Percentiles rank a stretch among this genome's conserved stretches.
These are phyloP conservation scores for Thozetella sp. DNA, from an alignment of 495 filamentous ascomycete genomes.

Conservation along the genomic window DNA sequence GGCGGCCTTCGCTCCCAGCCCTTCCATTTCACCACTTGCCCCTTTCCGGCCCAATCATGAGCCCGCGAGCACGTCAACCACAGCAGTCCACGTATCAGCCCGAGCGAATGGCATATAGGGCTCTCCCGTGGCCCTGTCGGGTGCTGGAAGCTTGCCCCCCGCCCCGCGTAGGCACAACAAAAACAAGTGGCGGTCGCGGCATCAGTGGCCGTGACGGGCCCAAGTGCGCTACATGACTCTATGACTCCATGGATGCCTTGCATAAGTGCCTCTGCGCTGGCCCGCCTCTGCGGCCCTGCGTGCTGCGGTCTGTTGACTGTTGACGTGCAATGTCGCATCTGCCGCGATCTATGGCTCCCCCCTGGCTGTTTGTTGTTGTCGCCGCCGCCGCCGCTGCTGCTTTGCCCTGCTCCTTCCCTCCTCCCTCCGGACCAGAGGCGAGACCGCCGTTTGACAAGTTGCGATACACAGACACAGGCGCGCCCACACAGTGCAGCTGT, in stretches of 20 bases:
- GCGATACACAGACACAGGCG: background rate
- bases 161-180: background rate
- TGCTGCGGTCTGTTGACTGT: background rate
- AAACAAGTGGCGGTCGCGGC: constrained; percentile 1
- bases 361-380: no score
- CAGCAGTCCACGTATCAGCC: background rate
- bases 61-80: background rate
- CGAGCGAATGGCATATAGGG: no score
- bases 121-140: no score
- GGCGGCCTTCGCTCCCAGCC: background rate
- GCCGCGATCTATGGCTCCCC: no score
- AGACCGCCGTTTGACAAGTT: background rate
- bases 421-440: no score
- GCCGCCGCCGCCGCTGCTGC: no score
- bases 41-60: background rate
- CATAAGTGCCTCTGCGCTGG: background rate
- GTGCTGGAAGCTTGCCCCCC: no score
- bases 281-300: background rate
- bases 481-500: no score
- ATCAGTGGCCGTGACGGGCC: background rate
- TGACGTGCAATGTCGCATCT: no score
- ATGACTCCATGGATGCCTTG: background rate
- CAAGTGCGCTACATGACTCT: background rate
- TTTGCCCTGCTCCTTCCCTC: no score
- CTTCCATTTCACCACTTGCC: background rate